Percentiles rank a stretch among this genome's conserved stretches.
Evolutionary conservation across 129 eudicot species (phyloP).

Genomic region (Rutidosis leptorrhynchoides): DNA sequence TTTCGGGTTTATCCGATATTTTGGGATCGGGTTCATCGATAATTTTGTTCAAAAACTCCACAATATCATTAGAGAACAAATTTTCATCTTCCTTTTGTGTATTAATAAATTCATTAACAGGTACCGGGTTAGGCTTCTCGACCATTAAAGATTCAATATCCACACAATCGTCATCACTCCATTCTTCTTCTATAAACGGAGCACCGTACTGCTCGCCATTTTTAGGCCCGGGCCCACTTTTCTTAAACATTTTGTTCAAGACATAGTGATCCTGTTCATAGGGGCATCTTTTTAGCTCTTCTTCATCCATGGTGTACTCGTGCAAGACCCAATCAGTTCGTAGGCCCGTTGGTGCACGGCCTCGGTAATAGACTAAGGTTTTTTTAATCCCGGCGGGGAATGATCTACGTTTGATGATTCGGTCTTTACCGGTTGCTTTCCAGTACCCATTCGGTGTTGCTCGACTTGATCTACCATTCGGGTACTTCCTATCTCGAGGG

Average conservation of each 20-base stretch:
- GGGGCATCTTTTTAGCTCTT: constrained; percentile 76
- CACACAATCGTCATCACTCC: constrained; percentile 60
- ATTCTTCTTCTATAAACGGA: constrained; percentile 80
- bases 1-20: constrained; percentile 27
- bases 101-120: constrained; percentile 16
- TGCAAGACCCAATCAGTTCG: constrained; percentile 99
- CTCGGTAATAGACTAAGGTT: constrained; percentile 72
- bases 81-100: constrained; percentile 18
- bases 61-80: constrained; percentile 35
- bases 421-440: constrained; percentile 97
- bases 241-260: constrained; percentile 71
- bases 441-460: constrained; percentile 80
- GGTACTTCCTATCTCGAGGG: constrained; percentile 79
- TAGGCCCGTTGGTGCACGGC: constrained; percentile 78
- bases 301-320: constrained; percentile 78
- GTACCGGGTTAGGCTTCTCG: constrained; percentile 22
- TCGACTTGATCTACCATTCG: constrained; percentile 77
- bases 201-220: constrained; percentile 98
- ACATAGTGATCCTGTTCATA: constrained; percentile 53
- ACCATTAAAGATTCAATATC: constrained; percentile 29
- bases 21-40: constrained; percentile 36
- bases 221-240: constrained; percentile 93
- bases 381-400: constrained; percentile 66
- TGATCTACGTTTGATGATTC: constrained; percentile 51
- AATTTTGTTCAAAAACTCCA: constrained; percentile 43